Evolutionary conservation across 1,284 basidiomycete species (phyloP).

Genomic region (Pseudozyma tsukubaensis): DNA sequence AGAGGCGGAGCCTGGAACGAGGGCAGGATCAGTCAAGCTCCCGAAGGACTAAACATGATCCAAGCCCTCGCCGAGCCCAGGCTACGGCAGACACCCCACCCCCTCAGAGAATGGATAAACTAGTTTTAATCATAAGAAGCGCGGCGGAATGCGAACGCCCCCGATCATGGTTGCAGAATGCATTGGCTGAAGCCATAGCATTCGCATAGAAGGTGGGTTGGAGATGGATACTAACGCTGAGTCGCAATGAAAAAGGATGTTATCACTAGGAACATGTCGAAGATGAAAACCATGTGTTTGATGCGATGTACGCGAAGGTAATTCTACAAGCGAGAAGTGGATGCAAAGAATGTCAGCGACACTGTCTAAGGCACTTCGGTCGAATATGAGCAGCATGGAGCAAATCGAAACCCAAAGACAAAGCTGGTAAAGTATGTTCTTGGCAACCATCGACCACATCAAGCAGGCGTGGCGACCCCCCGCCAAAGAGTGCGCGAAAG

Average conservation of each 20-base stretch:
- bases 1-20: slow-evolving; percentile 29
- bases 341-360: slow-evolving; percentile 16
- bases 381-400: neutral
- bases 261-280: too few relatives aligned
- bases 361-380: neutral
- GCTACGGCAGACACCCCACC: slow-evolving; percentile 47
- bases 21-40: slow-evolving; percentile 7
- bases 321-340: neutral
- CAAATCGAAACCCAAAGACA: neutral
- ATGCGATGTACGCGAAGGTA: neutral
- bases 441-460: slow-evolving; percentile 22
- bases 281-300: too few relatives aligned
- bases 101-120: slow-evolving; percentile 61
- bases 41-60: slow-evolving; percentile 4
- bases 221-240: slow-evolving; percentile 22
- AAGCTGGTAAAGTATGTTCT: slow-evolving; percentile 2
- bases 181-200: neutral
- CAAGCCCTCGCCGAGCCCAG: slow-evolving; percentile 16
- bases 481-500: neutral
- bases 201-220: neutral
- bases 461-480: too few relatives aligned
- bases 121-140: slow-evolving; percentile 54
- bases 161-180: neutral
- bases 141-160: neutral
- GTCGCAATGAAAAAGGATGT: neutral